Evolutionary conservation across 2,329 filamentous ascomycete genomes (phyloP).

Genomic region (Pestalotiopsis sp.): DNA sequence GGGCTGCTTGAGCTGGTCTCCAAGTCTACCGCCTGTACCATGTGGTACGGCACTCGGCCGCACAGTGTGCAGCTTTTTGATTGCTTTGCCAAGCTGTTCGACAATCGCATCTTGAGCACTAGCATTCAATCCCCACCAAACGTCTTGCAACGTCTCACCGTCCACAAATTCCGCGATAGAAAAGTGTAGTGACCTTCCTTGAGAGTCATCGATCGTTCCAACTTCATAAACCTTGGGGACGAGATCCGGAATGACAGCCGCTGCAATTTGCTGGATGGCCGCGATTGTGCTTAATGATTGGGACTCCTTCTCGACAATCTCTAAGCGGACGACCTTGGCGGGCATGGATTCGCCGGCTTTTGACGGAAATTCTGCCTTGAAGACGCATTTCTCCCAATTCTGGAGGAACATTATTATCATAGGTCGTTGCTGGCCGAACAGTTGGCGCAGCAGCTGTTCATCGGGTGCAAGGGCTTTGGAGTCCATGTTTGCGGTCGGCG

Average conservation of each 20-base stretch:
- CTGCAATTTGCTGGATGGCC: not conserved
- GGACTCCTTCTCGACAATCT: not conserved
- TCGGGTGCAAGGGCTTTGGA: not conserved
- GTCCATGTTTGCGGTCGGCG: not conserved
- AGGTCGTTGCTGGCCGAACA: not conserved
- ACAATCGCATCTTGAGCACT: not conserved
- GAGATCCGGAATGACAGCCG: not conserved
- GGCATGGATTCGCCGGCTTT: not conserved
- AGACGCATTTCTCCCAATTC: not conserved
- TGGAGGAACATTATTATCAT: not conserved
- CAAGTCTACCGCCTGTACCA: not conserved
- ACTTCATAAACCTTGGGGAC: not conserved
- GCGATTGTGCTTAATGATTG: not conserved
- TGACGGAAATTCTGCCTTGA: not conserved
- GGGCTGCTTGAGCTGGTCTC: not conserved
- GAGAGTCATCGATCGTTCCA: not conserved
- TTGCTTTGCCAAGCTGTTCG: not conserved
- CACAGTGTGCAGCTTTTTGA: not conserved
- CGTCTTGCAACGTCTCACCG: not conserved
- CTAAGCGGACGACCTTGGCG: not conserved
- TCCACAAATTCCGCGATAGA: not conserved
- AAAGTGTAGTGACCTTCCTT: not conserved
- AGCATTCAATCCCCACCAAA: not conserved
- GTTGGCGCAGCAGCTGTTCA: not conserved
- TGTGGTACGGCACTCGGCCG: not conserved